A percentile compares a stretch with the other conserved stretches of the same genome.
phyloP scores from a whole-genome alignment of 768 basidiomycete genomes.

The Podaxis sp. region DNA sequence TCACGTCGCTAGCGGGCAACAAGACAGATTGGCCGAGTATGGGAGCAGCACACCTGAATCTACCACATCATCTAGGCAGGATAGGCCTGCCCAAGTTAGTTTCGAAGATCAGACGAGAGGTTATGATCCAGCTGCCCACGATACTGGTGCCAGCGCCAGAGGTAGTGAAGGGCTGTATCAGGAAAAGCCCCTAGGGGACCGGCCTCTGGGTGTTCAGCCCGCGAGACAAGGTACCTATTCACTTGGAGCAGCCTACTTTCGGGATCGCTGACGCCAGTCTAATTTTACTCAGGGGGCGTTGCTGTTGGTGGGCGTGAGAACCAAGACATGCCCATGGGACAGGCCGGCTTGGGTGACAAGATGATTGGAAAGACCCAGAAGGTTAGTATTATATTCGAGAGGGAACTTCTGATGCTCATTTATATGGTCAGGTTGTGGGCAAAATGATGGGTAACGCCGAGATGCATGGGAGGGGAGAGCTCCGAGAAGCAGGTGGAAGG shows the following conservation, averaged over 20 bases:
- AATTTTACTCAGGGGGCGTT: constrained; percentile 29
- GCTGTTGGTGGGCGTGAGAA: constrained; percentile 29
- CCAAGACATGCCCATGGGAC: constrained; percentile 34
- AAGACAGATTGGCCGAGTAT: not conserved
- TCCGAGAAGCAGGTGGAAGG: constrained; percentile 50
- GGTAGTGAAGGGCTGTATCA: not conserved
- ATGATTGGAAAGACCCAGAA: constrained; percentile 59
- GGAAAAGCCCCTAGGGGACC: constrained; percentile 10
- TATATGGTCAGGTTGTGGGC: constrained; percentile 33
- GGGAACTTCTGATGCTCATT: not conserved
- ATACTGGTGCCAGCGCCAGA: not conserved
- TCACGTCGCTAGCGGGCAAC: not conserved
- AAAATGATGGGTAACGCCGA: constrained; percentile 48
- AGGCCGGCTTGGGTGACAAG: constrained; percentile 50
- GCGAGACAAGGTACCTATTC: constrained; percentile 3
- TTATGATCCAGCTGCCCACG: not conserved
- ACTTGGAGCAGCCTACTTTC: not conserved
- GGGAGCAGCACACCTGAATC: not conserved
- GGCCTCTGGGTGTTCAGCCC: constrained; percentile 12
- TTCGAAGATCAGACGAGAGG: not conserved
- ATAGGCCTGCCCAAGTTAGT: not conserved
- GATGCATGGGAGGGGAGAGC: constrained; percentile 55
- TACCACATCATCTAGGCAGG: not conserved
- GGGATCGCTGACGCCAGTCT: not conserved
- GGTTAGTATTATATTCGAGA: constrained; percentile 28